phyloP scores from a whole-genome alignment of 345 rosid genomes.

The Aurinia saxatilis region DNA sequence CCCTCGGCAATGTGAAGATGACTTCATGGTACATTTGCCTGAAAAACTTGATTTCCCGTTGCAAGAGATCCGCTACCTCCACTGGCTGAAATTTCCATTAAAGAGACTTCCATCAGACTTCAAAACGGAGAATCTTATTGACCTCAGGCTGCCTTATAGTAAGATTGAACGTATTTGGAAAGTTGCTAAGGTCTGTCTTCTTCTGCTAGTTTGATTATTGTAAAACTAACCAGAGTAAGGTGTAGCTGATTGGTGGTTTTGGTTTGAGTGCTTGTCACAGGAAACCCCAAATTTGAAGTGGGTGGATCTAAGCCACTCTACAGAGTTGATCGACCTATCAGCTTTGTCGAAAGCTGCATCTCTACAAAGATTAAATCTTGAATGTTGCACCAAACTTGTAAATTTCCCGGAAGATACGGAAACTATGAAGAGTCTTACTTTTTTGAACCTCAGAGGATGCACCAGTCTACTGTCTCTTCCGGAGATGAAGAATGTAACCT shows the following conservation, averaged over 20 bases:
- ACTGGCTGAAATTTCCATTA: slow-evolving; percentile 15
- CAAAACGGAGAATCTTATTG: neutral
- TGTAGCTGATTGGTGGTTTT: too few relatives aligned
- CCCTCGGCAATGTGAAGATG: neutral
- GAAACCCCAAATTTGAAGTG: slow-evolving; percentile 16
- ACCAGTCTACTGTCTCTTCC: neutral
- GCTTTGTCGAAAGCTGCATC: slow-evolving; percentile 16
- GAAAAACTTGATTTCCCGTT: slow-evolving; percentile 4
- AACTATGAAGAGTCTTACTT: slow-evolving; percentile 3
- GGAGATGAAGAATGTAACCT: neutral
- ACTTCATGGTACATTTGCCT: neutral
- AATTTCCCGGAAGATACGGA: neutral
- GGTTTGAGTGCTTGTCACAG: slow-evolving; percentile 20
- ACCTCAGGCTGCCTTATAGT: slow-evolving; percentile 7
- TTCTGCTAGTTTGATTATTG: too few relatives aligned
- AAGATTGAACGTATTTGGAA: slow-evolving; percentile 20
- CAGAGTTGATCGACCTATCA: slow-evolving; percentile 9
- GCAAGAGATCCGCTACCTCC: slow-evolving; percentile 1
- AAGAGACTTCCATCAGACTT: slow-evolving; percentile 14
- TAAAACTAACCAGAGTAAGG: too few relatives aligned
- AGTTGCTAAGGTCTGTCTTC: neutral
- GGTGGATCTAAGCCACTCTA: slow-evolving; percentile 13
- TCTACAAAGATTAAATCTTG: slow-evolving; percentile 15
- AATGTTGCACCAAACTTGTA: slow-evolving; percentile 11
- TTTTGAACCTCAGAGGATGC: slow-evolving; percentile 17